Conservation (phyloP, 1,139 yeast genomes). For the Hyphopichia burtonii region DNA sequence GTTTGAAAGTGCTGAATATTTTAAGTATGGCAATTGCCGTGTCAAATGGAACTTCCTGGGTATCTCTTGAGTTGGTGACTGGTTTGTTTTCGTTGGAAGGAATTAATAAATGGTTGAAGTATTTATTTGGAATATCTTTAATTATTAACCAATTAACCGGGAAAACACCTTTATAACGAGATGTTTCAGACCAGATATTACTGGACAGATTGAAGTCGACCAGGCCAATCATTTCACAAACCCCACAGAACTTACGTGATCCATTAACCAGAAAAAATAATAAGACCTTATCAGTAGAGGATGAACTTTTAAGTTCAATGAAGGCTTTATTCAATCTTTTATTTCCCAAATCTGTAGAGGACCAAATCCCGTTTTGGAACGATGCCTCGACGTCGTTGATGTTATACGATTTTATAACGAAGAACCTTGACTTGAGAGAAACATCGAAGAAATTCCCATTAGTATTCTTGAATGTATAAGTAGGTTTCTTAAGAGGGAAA, state of each 20-base stretch:
- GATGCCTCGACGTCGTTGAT: slow-evolving; percentile 51
- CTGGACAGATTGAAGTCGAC: slow-evolving; percentile 36
- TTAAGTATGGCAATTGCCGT: slow-evolving; percentile 50
- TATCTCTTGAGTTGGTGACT: slow-evolving; percentile 60
- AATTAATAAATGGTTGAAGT: slow-evolving; percentile 43
- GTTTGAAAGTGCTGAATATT: slow-evolving; percentile 33
- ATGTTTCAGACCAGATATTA: slow-evolving; percentile 48
- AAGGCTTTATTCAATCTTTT: slow-evolving; percentile 44
- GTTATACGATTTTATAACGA: slow-evolving; percentile 56
- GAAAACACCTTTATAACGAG: slow-evolving; percentile 53
- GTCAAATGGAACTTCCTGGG: slow-evolving; percentile 49
- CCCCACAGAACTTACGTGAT: slow-evolving; percentile 61
- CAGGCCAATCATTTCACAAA: slow-evolving; percentile 53
- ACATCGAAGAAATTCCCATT: slow-evolving; percentile 7
- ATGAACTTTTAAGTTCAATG: not conserved
- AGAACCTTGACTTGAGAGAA: slow-evolving; percentile 37
- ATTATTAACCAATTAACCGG: slow-evolving; percentile 52
- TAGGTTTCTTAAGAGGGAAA: too few relatives aligned
- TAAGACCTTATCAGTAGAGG: slow-evolving; percentile 30
- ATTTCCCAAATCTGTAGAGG: slow-evolving; percentile 59
- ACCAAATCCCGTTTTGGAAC: slow-evolving; percentile 52
- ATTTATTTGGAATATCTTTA: slow-evolving; percentile 50
- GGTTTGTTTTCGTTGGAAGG: slow-evolving; percentile 50
- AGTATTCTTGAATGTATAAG: not conserved
- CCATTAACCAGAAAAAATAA: slow-evolving; percentile 59